Base-by-base conservation (phyloP, 2,329 filamentous ascomycete genomes). In the Colletotrichum brevisporum region DNA sequence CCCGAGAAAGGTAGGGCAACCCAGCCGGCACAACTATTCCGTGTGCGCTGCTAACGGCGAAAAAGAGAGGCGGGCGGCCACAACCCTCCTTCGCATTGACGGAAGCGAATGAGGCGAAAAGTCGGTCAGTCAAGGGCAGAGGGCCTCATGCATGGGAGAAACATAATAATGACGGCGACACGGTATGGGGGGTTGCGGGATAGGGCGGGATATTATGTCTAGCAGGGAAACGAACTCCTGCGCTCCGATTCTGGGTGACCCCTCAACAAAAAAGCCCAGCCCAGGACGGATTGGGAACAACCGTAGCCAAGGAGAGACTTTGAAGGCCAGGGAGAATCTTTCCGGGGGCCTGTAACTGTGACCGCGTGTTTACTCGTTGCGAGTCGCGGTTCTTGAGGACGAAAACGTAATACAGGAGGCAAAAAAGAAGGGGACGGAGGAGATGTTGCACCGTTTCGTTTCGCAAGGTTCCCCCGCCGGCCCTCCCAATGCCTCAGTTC, bases 371-470 rank as follows among this genome's bases (percentile, higher is more conserved):
- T 56, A n/a, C 66, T 52, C 51, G 62, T 66, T 62, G 62, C 66
- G 55, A n/a, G 50, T n/a, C 18, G n/a, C 48, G 21, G 12, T 15
- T 21, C 12, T 6, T n/a, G 21, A 21, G 48, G 48, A 26, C 48
- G 21, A 21, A n/a, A 18, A 26, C 48, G 45, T 18, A 47, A 51
- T 13, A 21, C 48, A 51, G 16, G 41, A 43, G 41, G 41, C 41
- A 50, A 48, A 59, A 36, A 36, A 24, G 16, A 21, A 15, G 51
- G 48, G 50, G 61, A 60, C 66, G 62, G 66, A 56, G 55, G 43
- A 39, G 31, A 51, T 56, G 55, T 69, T 69, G 66, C 62, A 60
- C 66, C 62, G 66, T 55, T 66, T 69, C 36, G 56, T 51, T 56
- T 41, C n/a, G 60, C 47, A 67, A 21, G 53, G 27, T 57, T 58